phyloP scores from a whole-genome alignment of 371 early-diverging fungal species.

The Syncephalastrum racemosum region DNA sequence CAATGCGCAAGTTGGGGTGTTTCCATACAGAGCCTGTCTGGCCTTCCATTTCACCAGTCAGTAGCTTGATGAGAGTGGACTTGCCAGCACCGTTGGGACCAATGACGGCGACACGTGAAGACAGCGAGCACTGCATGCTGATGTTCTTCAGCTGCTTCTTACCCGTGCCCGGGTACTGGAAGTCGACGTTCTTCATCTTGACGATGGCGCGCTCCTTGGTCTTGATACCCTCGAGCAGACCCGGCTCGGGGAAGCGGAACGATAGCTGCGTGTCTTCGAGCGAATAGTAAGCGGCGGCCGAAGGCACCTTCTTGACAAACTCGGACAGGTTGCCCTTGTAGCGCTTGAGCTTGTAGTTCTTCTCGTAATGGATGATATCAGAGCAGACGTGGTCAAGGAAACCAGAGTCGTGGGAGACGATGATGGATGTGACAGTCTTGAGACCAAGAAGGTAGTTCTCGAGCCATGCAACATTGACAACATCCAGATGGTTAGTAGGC shows the following conservation, averaged over 20 bases:
- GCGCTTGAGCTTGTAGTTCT: conserved; percentile 71
- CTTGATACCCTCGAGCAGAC: conserved; percentile 73
- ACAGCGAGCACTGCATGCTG: conserved; percentile 62
- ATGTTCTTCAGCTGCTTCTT: conserved; percentile 56
- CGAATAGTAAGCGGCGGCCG: conserved; percentile 76
- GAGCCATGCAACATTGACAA: conserved; percentile 78
- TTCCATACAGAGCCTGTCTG: conserved; percentile 69
- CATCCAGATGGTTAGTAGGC: conserved; percentile 93
- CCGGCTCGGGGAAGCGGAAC: conserved; percentile 73
- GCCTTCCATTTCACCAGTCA: conserved; percentile 77
- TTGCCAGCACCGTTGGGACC: conserved; percentile 82
- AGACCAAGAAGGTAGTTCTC: conserved; percentile 75
- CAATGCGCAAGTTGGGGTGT: conserved; percentile 81
- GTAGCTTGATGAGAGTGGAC: conserved; percentile 80
- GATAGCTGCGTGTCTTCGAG: conserved; percentile 56
- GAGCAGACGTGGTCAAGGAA: conserved; percentile 88
- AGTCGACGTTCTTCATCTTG: conserved; percentile 63
- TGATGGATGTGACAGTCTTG: conserved; percentile 74
- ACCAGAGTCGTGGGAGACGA: conserved; percentile 89
- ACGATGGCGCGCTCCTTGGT: conserved; percentile 71
- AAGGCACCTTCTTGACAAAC: conserved; percentile 78
- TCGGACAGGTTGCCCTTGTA: conserved; percentile 85
- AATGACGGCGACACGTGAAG: conserved; percentile 72
- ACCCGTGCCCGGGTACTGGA: conserved; percentile 66
- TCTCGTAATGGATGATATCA: conserved; percentile 79